Conservation (phyloP, 2,329 filamentous ascomycete species). For the Phialocephala sp. region DNA sequence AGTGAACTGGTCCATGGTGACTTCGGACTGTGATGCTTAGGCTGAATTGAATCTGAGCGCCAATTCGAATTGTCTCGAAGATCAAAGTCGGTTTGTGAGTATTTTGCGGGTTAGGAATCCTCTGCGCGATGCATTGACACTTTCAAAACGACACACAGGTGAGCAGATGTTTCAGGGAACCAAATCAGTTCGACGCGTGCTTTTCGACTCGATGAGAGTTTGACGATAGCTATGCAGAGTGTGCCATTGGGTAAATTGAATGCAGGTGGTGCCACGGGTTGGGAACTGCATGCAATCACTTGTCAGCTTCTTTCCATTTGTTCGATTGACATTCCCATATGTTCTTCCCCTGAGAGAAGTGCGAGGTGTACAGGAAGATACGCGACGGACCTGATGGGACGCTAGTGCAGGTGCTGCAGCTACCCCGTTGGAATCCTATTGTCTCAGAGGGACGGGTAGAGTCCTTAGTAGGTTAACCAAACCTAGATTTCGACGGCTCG, state of each 20-base stretch:
- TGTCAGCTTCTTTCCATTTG: constrained; percentile 12
- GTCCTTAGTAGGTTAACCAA: neutral
- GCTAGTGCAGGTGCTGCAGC: constrained; percentile 9
- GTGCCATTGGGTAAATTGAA: constrained; percentile 33
- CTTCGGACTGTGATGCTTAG: constrained; percentile 29
- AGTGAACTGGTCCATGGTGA: constrained; percentile 35
- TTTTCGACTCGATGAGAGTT: constrained; percentile 28
- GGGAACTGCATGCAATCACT: neutral
- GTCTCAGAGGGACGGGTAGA: neutral
- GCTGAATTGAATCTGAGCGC: constrained; percentile 26
- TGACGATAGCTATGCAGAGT: constrained; percentile 31
- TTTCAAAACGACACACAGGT: constrained; percentile 31
- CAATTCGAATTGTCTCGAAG: constrained; percentile 17
- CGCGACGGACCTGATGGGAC: constrained; percentile 1
- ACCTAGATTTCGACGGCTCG: neutral
- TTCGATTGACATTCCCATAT: neutral
- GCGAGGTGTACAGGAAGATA: neutral
- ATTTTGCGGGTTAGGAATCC: constrained; percentile 27
- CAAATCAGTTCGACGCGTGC: constrained; percentile 26
- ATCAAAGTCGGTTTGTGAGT: constrained; percentile 16
- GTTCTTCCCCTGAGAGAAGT: neutral
- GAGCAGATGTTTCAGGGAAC: constrained; percentile 33
- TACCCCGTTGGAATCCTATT: neutral
- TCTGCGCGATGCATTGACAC: constrained; percentile 38
- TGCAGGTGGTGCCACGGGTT: constrained; percentile 20